A percentile compares a stretch with the other conserved stretches of the same genome.
Evolutionary conservation across 1,284 basidiomycete genomes (phyloP).

Genomic region (Cryptococcus wingfieldii): DNA sequence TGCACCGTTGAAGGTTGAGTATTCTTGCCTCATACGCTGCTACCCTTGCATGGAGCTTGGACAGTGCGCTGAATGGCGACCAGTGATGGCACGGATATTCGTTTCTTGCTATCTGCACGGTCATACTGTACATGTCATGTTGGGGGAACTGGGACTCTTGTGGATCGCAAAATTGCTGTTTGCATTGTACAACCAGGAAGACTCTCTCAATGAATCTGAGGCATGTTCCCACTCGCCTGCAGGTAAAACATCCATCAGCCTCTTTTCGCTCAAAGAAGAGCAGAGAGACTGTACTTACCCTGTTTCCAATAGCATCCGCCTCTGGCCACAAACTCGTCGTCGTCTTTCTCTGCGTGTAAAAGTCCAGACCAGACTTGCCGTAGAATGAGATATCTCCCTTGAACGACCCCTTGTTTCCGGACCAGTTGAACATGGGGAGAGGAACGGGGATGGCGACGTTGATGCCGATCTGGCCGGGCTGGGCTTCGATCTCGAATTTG

Average conservation of each 20-base stretch:
- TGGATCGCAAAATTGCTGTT: no score
- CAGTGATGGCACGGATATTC: no score
- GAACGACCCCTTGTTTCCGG: slow-evolving; percentile 62
- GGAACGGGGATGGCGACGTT: slow-evolving; percentile 86
- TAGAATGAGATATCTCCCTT: slow-evolving; percentile 87
- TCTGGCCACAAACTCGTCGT: slow-evolving; percentile 45
- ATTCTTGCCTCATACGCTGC: no score
- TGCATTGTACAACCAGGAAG: no score
- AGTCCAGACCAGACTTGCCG: slow-evolving; percentile 57
- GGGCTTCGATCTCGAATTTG: slow-evolving; percentile 83
- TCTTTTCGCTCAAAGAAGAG: background rate
- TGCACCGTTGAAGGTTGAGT: no score
- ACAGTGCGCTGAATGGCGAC: no score
- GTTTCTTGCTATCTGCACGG: no score
- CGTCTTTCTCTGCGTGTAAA: slow-evolving; percentile 43
- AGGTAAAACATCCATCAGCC: background rate
- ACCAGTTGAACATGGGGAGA: slow-evolving; percentile 66
- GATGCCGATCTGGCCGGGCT: slow-evolving; percentile 89
- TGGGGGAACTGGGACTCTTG: no score
- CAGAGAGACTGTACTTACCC: slow-evolving; percentile 18
- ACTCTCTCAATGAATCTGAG: slow-evolving; percentile 35
- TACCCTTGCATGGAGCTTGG: no score
- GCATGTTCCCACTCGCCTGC: slow-evolving; percentile 37
- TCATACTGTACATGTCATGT: no score
- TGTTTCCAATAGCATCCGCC: slow-evolving; percentile 37